phyloP scores from a whole-genome alignment of 2,329 filamentous ascomycete species.

The Catunica adiposa region DNA sequence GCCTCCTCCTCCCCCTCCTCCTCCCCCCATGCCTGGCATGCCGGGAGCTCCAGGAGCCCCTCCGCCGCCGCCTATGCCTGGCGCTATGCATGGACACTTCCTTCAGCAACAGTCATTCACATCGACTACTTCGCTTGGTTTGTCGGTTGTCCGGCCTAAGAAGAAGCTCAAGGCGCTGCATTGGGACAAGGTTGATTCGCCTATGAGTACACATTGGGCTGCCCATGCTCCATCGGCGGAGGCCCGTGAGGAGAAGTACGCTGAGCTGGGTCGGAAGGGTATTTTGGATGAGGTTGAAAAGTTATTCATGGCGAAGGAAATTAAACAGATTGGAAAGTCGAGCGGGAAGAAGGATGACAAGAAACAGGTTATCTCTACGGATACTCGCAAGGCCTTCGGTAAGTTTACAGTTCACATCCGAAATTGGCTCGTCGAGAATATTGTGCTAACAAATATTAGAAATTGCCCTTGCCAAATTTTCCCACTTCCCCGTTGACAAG shows the following conservation, averaged over 20 bases:
- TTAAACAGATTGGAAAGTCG: slow-evolving; percentile 64
- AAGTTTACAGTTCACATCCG: slow-evolving; percentile 20
- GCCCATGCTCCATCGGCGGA: slow-evolving; percentile 70
- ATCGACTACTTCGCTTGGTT: slow-evolving; percentile 40
- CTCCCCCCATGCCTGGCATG: slow-evolving; percentile 25
- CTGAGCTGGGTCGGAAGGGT: slow-evolving; percentile 81
- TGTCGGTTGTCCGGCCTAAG: slow-evolving; percentile 78
- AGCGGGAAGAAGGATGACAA: slow-evolving; percentile 72
- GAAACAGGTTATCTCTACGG: slow-evolving; percentile 88
- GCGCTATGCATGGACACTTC: slow-evolving; percentile 59
- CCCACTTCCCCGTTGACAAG: slow-evolving; percentile 65
- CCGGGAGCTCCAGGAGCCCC: slow-evolving; percentile 27
- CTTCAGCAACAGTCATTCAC: slow-evolving; percentile 46
- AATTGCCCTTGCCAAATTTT: slow-evolving; percentile 89
- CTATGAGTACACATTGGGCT: slow-evolving; percentile 85
- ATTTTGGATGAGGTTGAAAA: slow-evolving; percentile 96
- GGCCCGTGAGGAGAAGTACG: slow-evolving; percentile 88
- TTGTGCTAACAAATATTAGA: slow-evolving; percentile 31
- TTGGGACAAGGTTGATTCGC: slow-evolving; percentile 95
- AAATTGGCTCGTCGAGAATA: background rate
- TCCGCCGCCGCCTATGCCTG: slow-evolving; percentile 49
- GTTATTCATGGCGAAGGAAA: slow-evolving; percentile 92
- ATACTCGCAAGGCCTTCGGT: slow-evolving; percentile 76
- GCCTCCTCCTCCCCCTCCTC: slow-evolving; percentile 30
- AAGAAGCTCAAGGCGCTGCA: slow-evolving; percentile 99